Evolutionary conservation across 306 rosid genomes (phyloP).

Genomic region (Morella rubra): DNA sequence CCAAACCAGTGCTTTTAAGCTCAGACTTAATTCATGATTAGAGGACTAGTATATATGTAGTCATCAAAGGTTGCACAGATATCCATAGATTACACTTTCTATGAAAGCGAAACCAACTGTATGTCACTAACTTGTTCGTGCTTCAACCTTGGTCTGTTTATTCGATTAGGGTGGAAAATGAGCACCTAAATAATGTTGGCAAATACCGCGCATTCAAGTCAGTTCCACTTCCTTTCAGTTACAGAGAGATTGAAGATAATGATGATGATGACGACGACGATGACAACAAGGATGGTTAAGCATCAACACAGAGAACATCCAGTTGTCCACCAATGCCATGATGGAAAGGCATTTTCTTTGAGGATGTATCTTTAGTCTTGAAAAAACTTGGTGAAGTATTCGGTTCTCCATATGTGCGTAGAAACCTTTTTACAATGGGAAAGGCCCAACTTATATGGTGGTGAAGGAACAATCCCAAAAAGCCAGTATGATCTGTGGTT

Average conservation of each 20-base stretch:
- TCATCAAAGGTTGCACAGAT: neutral
- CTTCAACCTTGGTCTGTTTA: neutral
- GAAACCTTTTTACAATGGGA: neutral
- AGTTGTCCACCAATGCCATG: slow-evolving; percentile 8
- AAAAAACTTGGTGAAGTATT: neutral
- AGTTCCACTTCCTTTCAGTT: slow-evolving; percentile 67
- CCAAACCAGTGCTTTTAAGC: neutral
- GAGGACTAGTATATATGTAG: neutral
- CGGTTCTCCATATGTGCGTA: neutral
- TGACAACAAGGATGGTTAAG: slow-evolving; percentile 42
- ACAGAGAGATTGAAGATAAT: slow-evolving; percentile 2
- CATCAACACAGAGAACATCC: neutral
- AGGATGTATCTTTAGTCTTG: neutral
- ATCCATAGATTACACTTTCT: neutral
- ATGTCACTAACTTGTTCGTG: neutral
- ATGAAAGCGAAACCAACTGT: neutral
- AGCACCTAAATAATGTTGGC: slow-evolving; percentile 72
- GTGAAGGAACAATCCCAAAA: neutral
- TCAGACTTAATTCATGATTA: neutral
- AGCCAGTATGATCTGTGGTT: neutral
- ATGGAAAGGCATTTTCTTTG: neutral
- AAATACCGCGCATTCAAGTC: slow-evolving; percentile 65
- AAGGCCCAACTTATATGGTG: neutral
- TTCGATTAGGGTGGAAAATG: slow-evolving; percentile 64
- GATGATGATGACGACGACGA: slow-evolving; percentile 20